Evolutionary conservation across 257 asterid genomes (phyloP).

Genomic region (Verbascum thapsus): DNA sequence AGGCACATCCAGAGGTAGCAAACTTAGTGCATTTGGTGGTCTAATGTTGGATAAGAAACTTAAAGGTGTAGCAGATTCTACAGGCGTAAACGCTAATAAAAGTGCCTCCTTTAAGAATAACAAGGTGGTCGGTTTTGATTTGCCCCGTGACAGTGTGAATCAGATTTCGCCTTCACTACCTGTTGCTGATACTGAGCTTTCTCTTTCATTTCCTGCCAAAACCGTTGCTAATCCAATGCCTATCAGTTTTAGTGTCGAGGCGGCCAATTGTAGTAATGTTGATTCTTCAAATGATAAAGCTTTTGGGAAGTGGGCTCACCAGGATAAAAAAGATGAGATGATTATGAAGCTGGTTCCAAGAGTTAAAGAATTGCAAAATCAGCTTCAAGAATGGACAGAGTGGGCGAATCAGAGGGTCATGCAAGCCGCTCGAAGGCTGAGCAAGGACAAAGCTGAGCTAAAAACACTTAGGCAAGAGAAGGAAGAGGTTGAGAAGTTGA

Average conservation of each 20-base stretch:
- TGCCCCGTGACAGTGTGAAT: constrained; percentile 43
- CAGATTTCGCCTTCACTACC: constrained; percentile 50
- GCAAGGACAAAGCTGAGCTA: constrained; percentile 90
- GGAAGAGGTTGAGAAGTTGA: constrained; percentile 87
- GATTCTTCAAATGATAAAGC: constrained; percentile 48
- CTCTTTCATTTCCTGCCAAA: constrained; percentile 78
- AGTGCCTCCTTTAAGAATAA: constrained; percentile 46
- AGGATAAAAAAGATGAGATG: constrained; percentile 80
- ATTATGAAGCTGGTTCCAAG: constrained; percentile 75
- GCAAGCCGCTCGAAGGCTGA: constrained; percentile 95
- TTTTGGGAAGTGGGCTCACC: constrained; percentile 54
- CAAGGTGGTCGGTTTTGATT: constrained; percentile 47
- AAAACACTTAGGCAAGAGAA: constrained; percentile 87
- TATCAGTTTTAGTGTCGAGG: too few relatives aligned
- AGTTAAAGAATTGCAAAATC: constrained; percentile 70
- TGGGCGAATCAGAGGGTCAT: constrained; percentile 99
- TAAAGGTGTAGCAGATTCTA: constrained; percentile 63
- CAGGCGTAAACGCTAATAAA: constrained; percentile 54
- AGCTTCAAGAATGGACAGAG: constrained; percentile 97
- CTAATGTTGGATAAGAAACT: constrained; percentile 78
- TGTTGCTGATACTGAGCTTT: constrained; percentile 86
- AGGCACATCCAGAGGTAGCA: constrained; percentile 56
- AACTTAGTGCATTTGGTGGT: constrained; percentile 60
- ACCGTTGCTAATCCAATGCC: constrained; percentile 52
- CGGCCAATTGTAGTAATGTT: too few relatives aligned